Percentiles rank a stretch among this genome's conserved stretches.
Evolutionary conservation across 192 early-diverging fungal genomes (phyloP).

Genomic region (Podila horticola): DNA sequence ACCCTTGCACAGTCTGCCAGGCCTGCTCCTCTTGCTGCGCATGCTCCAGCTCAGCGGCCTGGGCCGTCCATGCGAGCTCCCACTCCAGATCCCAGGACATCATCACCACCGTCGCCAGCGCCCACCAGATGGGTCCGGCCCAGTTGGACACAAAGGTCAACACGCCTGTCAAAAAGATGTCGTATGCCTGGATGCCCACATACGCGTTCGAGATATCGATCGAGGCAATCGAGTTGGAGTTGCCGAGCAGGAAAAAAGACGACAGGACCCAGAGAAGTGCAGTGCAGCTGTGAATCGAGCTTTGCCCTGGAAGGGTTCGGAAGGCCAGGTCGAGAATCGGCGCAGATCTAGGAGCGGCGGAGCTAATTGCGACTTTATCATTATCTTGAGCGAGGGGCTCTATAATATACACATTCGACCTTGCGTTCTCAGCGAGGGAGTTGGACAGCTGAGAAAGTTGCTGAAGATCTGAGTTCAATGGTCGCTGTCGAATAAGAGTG

Average conservation of each 20-base stretch:
- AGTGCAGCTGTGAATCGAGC: constrained; percentile 42
- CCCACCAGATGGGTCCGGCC: constrained; percentile 78
- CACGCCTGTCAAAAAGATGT: constrained; percentile 66
- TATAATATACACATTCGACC: neutral
- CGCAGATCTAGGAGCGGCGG: too few relatives aligned
- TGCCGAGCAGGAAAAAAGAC: constrained; percentile 77
- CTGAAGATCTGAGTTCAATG: too few relatives aligned
- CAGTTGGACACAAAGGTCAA: constrained; percentile 79
- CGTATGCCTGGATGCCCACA: constrained; percentile 74
- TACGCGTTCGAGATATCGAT: constrained; percentile 84
- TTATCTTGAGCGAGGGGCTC: too few relatives aligned
- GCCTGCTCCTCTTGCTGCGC: constrained; percentile 7
- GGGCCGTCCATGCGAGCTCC: constrained; percentile 20
- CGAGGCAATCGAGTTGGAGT: constrained; percentile 82
- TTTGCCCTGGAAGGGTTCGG: constrained; percentile 21
- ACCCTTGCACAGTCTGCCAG: constrained; percentile 17
- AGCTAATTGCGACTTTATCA: too few relatives aligned
- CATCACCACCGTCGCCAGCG: constrained; percentile 51
- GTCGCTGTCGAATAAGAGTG: constrained; percentile 8
- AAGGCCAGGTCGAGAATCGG: neutral
- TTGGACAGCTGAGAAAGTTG: neutral
- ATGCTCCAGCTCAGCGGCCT: neutral
- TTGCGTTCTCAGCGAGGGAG: neutral
- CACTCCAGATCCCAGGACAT: constrained; percentile 43
- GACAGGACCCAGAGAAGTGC: constrained; percentile 59